These are phyloP conservation scores for Eucommia ulmoides DNA, from an alignment of 257 asterid genomes.

Conservation along the genomic window DNA sequence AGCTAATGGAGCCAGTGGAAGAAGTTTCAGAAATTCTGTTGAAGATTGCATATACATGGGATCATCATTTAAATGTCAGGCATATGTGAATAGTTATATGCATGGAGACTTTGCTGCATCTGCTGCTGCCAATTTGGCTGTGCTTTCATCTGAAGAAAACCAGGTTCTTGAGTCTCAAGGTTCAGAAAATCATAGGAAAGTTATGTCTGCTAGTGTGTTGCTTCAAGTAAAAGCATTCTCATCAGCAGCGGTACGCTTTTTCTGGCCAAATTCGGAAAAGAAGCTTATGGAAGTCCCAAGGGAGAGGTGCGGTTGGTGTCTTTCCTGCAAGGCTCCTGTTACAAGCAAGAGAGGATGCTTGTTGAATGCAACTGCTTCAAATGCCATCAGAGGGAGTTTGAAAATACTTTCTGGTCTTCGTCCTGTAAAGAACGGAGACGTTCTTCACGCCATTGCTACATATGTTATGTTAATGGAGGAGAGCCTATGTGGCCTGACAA, in stretches of 20 bases:
- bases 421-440: constrained; percentile 48
- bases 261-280: constrained; percentile 80
- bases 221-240: constrained; percentile 79
- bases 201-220: constrained; percentile 31
- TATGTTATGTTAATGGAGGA: constrained; percentile 64
- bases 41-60: constrained; percentile 37
- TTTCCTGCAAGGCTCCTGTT: constrained; percentile 56
- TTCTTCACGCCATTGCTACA: constrained; percentile 45
- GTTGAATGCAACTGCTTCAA: constrained; percentile 75
- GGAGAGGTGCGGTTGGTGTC: constrained; percentile 93
- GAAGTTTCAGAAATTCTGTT: constrained; percentile 9
- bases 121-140: constrained; percentile 76
- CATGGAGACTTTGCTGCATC: constrained; percentile 89
- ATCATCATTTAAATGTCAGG: constrained; percentile 45
- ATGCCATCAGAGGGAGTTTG: constrained; percentile 52
- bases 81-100: constrained; percentile 50
- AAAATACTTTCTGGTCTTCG: constrained; percentile 46
- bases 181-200: constrained; percentile 38
- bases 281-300: constrained; percentile 67
- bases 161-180: constrained; percentile 28
- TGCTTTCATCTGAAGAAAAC: constrained; percentile 54
- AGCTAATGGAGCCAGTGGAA: constrained; percentile 14
- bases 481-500: constrained; percentile 57
- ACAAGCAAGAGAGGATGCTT: constrained; percentile 68
- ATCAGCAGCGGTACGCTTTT: constrained; percentile 44